Evolutionary conservation across 2,329 filamentous ascomycete species (phyloP).

Genomic region (Zopfia rhizophila): DNA sequence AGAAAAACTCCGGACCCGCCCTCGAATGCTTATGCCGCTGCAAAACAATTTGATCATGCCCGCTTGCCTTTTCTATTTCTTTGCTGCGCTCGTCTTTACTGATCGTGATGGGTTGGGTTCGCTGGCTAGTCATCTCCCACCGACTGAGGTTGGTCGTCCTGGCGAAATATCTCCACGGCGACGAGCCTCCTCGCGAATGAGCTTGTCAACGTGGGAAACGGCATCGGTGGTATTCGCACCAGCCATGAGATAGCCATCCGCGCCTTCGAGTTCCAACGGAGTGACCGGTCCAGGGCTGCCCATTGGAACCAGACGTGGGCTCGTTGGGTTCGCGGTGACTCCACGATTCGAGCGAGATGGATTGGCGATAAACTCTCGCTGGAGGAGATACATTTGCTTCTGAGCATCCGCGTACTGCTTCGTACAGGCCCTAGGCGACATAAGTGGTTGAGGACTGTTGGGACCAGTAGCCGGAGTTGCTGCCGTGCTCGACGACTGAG

Average conservation of each 20-base stretch:
- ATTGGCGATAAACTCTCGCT: constrained; percentile 56
- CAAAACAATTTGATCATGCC: constrained; percentile 15
- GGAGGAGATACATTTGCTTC: constrained; percentile 60
- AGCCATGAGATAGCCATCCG: constrained; percentile 58
- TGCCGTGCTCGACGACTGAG: constrained; percentile 47
- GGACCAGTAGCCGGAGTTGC: constrained; percentile 50
- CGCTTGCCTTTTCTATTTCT: constrained; percentile 10
- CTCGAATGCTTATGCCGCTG: constrained; percentile 7
- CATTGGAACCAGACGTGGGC: constrained; percentile 60
- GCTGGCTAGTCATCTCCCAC: constrained; percentile 44
- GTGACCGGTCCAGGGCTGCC: constrained; percentile 64
- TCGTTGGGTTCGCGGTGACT: constrained; percentile 52
- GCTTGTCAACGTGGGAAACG: constrained; percentile 55
- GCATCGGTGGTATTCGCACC: constrained; percentile 53
- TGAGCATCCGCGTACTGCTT: constrained; percentile 61
- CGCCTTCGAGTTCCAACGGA: constrained; percentile 61
- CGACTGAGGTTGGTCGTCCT: constrained; percentile 38
- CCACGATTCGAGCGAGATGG: constrained; percentile 37
- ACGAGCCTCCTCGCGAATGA: constrained; percentile 58
- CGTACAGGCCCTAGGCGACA: constrained; percentile 56
- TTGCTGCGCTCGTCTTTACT: neutral
- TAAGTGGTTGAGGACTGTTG: constrained; percentile 54
- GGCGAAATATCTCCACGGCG: constrained; percentile 49
- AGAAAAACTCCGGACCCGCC: constrained; percentile 23
- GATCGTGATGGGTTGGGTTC: constrained; percentile 9